Evolutionary conservation across 768 basidiomycete genomes (phyloP).

Genomic region (Porphyrellus cyaneotinctus): DNA sequence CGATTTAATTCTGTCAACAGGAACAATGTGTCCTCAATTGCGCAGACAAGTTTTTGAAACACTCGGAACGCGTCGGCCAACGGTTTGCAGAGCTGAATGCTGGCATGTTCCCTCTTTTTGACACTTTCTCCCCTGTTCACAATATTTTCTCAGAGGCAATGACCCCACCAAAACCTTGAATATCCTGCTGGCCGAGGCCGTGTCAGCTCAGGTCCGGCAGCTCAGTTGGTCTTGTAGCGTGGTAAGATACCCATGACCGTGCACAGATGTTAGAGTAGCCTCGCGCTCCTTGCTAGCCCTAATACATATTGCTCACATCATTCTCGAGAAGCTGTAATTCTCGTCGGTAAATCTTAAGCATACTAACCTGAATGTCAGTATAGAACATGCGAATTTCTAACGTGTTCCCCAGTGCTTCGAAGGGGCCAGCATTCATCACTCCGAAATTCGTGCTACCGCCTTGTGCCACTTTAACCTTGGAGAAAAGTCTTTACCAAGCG

Average conservation of each 20-base stretch:
- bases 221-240: slow-evolving; percentile 6
- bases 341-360: neutral
- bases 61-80: slow-evolving; percentile 89
- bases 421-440: neutral
- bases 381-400: neutral
- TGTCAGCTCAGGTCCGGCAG: neutral
- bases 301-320: slow-evolving; percentile 13
- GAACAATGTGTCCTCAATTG: slow-evolving; percentile 90
- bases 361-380: neutral
- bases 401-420: neutral
- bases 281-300: slow-evolving; percentile 3
- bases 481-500: neutral
- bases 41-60: slow-evolving; percentile 96
- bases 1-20: slow-evolving; percentile 39
- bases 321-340: neutral
- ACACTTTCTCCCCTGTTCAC: neutral
- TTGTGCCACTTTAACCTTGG: neutral
- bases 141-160: slow-evolving; percentile 29
- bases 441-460: neutral
- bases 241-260: slow-evolving; percentile 12
- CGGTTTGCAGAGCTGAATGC: slow-evolving; percentile 91
- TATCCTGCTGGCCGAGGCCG: neutral
- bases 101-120: slow-evolving; percentile 47
- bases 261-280: slow-evolving; percentile 18
- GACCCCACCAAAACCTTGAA: slow-evolving; percentile 29